These are phyloP conservation scores for Fonsecaea multimorphosa DNA, from an alignment of 2,329 filamentous ascomycete species.

Conservation along the genomic window DNA sequence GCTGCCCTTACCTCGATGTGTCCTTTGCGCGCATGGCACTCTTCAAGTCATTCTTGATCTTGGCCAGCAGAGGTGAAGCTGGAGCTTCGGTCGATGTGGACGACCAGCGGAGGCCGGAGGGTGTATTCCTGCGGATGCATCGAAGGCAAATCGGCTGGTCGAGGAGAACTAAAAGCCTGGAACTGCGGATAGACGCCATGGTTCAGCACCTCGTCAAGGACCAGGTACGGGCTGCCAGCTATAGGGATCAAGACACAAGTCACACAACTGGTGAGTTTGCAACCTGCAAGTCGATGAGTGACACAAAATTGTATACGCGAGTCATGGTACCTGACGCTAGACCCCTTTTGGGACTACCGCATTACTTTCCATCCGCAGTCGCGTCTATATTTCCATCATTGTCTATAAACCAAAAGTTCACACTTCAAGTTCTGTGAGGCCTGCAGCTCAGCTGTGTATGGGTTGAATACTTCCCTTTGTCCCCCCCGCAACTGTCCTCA, in stretches of 20 bases:
- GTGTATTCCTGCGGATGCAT: constrained; percentile 22
- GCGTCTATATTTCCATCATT: constrained; percentile 9
- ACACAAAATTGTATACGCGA: constrained; percentile 12
- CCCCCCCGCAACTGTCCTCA: background rate
- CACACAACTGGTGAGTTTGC: background rate
- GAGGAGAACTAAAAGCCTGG: constrained; percentile 5
- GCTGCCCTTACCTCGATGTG: constrained; percentile 47
- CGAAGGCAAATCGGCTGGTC: constrained; percentile 26
- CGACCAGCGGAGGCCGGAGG: constrained; percentile 47
- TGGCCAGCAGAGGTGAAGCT: constrained; percentile 49
- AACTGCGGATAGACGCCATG: constrained; percentile 16
- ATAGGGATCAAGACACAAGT: background rate
- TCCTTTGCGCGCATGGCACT: constrained; percentile 58
- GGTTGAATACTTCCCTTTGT: background rate
- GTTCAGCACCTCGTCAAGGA: background rate
- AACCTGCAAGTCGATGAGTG: background rate
- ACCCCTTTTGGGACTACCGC: background rate
- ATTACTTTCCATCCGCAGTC: constrained; percentile 14
- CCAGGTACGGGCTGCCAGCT: background rate
- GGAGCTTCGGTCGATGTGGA: constrained; percentile 46
- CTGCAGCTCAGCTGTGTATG: background rate
- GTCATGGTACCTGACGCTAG: constrained; percentile 19
- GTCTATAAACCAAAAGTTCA: background rate
- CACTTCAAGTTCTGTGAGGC: background rate
- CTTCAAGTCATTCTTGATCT: constrained; percentile 55